Evolutionary conservation across 371 early-diverging fungal genomes (phyloP).

Genomic region (Coemansia sp.): DNA sequence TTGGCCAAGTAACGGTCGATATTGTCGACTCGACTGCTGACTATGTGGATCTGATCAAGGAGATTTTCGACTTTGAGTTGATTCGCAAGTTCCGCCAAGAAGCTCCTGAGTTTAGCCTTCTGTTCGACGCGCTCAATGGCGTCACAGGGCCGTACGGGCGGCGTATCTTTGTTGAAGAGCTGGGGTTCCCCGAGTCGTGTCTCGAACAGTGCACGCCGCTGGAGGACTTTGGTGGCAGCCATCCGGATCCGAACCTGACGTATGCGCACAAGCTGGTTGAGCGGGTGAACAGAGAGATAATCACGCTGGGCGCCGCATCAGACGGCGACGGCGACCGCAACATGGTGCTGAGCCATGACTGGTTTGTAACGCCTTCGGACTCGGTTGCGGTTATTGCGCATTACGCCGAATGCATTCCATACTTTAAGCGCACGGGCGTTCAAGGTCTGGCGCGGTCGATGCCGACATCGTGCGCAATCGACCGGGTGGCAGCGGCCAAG

Average conservation of each 20-base stretch:
- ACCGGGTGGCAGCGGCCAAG: constrained; percentile 84
- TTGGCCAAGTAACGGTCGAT: constrained; percentile 72
- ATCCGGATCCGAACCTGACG: constrained; percentile 98
- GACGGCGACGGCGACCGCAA: constrained; percentile 95
- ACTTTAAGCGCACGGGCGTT: constrained; percentile 82
- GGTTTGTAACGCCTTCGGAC: constrained; percentile 96
- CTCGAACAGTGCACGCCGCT: constrained; percentile 83
- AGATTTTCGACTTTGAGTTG: constrained; percentile 85
- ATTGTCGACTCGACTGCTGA: constrained; percentile 88
- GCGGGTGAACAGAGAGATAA: constrained; percentile 74
- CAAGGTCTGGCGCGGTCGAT: constrained; percentile 92
- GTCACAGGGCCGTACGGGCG: constrained; percentile 95
- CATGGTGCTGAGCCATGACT: constrained; percentile 91
- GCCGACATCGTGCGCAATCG: constrained; percentile 94
- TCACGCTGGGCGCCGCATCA: constrained; percentile 92
- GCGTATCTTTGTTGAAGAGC: constrained; percentile 83
- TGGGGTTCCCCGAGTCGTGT: constrained; percentile 77
- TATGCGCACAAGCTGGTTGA: constrained; percentile 95
- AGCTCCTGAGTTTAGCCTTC: constrained; percentile 74
- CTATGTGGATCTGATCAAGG: constrained; percentile 84
- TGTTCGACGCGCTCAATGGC: constrained; percentile 97
- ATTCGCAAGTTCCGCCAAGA: constrained; percentile 75
- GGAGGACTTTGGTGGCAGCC: constrained; percentile 92
- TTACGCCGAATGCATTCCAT: constrained; percentile 84
- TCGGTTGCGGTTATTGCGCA: constrained; percentile 96